Conservation (phyloP, 2,329 filamentous ascomycete species). For the Clonostachys rosea region DNA sequence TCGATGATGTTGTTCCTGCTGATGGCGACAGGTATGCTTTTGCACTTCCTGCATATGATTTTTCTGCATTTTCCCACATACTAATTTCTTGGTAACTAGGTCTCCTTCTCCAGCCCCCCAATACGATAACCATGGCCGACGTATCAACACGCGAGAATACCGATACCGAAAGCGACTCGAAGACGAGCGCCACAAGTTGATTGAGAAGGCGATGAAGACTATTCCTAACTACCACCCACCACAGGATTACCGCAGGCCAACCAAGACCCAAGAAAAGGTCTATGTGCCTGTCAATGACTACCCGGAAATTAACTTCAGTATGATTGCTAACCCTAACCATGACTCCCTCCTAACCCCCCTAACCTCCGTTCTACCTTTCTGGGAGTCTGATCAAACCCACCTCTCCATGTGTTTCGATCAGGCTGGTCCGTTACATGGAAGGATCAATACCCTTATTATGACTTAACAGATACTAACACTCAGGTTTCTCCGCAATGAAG, state of each 20-base stretch:
- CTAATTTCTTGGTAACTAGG: conserved; percentile 40
- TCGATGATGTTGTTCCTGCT: conserved; percentile 96
- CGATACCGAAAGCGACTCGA: conserved; percentile 97
- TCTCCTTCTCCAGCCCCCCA: conserved; percentile 94
- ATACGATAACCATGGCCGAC: conserved; percentile 98
- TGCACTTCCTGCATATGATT: not conserved
- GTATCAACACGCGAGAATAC: conserved; percentile 98
- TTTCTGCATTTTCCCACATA: conserved; percentile 7
- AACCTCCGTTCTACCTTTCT: conserved; percentile 36
- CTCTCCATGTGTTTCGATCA: conserved; percentile 14
- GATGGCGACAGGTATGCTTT: conserved; percentile 83
- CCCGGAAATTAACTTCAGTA: conserved; percentile 99
- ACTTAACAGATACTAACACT: conserved; percentile 70
- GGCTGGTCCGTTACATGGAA: not conserved
- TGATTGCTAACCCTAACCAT: conserved; percentile 87
- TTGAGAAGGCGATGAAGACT: conserved; percentile 99
- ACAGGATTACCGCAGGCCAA: conserved; percentile 95
- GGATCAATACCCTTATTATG: not conserved
- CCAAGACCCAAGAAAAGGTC: conserved; percentile 99
- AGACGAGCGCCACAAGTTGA: conserved; percentile 96
- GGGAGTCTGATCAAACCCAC: conserved; percentile 9
- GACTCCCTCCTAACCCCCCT: conserved; percentile 64
- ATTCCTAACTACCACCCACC: conserved; percentile 99
- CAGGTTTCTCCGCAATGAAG: conserved; percentile 83
- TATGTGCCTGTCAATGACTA: conserved; percentile 99